Evolutionary conservation across 345 rosid genomes (phyloP).

Genomic region (Microthlaspi erraticum): DNA sequence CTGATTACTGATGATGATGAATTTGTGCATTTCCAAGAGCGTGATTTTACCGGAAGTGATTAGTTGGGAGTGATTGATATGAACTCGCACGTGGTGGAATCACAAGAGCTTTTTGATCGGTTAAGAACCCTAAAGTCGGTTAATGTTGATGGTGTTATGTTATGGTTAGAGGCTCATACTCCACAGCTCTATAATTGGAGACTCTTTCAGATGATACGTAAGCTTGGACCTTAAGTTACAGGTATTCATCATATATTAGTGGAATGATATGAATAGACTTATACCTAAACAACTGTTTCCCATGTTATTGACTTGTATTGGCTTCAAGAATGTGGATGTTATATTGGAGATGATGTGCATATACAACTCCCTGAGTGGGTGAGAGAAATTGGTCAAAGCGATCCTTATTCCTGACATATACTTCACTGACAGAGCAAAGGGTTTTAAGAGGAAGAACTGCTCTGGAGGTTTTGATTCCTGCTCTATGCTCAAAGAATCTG

Average conservation of each 20-base stretch:
- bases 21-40: constrained; percentile 53
- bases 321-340: constrained; percentile 91
- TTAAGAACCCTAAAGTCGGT: constrained; percentile 68
- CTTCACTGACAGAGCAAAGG: constrained; percentile 85
- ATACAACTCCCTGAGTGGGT: constrained; percentile 93
- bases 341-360: constrained; percentile 90
- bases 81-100: constrained; percentile 75
- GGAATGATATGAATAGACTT: not conserved
- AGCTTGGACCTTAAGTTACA: constrained; percentile 82
- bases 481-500: not conserved
- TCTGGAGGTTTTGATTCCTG: constrained; percentile 66
- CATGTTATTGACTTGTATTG: constrained; percentile 11
- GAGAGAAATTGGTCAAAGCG: constrained; percentile 68
- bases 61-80: constrained; percentile 79
- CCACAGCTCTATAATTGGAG: constrained; percentile 84
- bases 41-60: constrained; percentile 72
- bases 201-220: constrained; percentile 80
- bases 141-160: constrained; percentile 88
- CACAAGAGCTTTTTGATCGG: constrained; percentile 65
- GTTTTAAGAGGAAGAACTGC: constrained; percentile 92
- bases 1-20: constrained; percentile 24
- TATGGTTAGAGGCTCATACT: constrained; percentile 73
- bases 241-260: no score
- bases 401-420: constrained; percentile 87
- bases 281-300: constrained; percentile 9